Evolutionary conservation across 2,329 filamentous ascomycete genomes (phyloP).

Genomic region (Paecilomyces sp.): DNA sequence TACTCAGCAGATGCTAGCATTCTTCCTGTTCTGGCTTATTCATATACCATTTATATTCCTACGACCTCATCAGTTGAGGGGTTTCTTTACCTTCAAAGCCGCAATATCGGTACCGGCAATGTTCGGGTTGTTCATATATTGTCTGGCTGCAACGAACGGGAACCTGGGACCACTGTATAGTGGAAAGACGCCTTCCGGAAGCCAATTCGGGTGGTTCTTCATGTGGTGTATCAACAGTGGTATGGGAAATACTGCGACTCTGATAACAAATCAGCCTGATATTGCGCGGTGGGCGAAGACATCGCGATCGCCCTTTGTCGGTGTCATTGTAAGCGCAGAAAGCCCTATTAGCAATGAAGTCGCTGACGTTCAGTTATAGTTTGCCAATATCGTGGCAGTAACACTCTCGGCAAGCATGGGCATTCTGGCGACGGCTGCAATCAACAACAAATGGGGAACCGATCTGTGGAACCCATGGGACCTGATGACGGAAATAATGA

Average conservation of each 20-base stretch:
- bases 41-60: constrained; percentile 38
- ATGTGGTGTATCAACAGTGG: constrained; percentile 34
- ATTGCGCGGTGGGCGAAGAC: constrained; percentile 29
- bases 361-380: constrained; percentile 8
- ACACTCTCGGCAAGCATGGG: constrained; percentile 37
- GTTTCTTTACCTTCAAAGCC: constrained; percentile 41
- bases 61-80: constrained; percentile 38
- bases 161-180: constrained; percentile 20
- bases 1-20: constrained; percentile 26
- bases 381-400: constrained; percentile 35
- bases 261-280: constrained; percentile 40
- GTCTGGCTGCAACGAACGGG: constrained; percentile 32
- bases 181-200: constrained; percentile 6
- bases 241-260: constrained; percentile 30
- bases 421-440: constrained; percentile 38
- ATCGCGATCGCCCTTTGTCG: constrained; percentile 22
- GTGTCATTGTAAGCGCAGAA: constrained; percentile 31
- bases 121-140: constrained; percentile 33
- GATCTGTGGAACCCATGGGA: constrained; percentile 25
- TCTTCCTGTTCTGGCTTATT: constrained; percentile 33
- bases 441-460: constrained; percentile 36
- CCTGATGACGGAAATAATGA: constrained; percentile 24
- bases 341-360: not conserved
- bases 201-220: constrained; percentile 25
- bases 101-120: constrained; percentile 32